Conservation (phyloP, 2,329 filamentous ascomycete genomes). For the Epicoccum nigrum region DNA sequence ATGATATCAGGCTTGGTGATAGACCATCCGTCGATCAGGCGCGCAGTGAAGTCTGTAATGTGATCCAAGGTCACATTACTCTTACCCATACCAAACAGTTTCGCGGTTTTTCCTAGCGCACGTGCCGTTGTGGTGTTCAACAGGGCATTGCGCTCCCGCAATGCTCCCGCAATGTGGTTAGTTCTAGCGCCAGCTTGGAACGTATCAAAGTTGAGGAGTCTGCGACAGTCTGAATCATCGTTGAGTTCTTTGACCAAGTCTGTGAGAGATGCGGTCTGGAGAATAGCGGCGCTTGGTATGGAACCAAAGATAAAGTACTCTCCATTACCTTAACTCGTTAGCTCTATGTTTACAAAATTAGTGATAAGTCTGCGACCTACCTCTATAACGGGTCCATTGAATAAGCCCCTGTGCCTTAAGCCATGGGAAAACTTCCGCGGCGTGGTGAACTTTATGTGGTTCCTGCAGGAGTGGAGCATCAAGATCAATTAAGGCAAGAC, state of each 20-base stretch:
- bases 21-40: slow-evolving; percentile 3
- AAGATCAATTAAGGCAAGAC: slow-evolving; percentile 5
- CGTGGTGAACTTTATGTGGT: slow-evolving; percentile 1
- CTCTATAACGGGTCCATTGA: slow-evolving; percentile 9
- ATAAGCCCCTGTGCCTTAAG: slow-evolving; percentile 1
- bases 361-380: neutral
- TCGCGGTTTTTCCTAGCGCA: neutral
- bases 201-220: neutral
- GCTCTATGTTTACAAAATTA: too few species aligned
- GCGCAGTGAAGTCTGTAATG: slow-evolving; percentile 7
- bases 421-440: neutral
- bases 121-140: neutral
- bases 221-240: neutral
- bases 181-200: neutral
- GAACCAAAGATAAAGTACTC: neutral
- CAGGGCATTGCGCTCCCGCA: neutral
- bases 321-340: neutral
- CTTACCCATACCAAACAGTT: slow-evolving; percentile 6
- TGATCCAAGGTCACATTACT: neutral
- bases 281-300: neutral
- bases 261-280: neutral
- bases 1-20: neutral
- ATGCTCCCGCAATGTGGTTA: neutral
- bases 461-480: neutral
- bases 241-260: neutral